Percentiles rank a stretch among this genome's conserved stretches.
These are phyloP conservation scores for Paraconiothyrium brasiliense DNA, from an alignment of 2,329 filamentous ascomycete genomes.

Conservation along the genomic window DNA sequence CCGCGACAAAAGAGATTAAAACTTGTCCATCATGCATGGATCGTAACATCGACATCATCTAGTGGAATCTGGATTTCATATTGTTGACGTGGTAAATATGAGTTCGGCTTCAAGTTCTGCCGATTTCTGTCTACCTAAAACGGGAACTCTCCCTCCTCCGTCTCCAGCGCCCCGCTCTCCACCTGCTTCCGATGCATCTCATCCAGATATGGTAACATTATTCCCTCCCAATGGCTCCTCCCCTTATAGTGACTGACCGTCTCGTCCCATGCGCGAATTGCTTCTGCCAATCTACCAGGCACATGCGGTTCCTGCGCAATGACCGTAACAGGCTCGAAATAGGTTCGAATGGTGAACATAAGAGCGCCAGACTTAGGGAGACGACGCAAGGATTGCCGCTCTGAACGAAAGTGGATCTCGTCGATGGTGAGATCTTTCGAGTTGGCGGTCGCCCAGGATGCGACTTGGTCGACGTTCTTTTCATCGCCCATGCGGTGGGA, in stretches of 20 bases:
- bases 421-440: constrained; percentile 11
- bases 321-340: constrained; percentile 34
- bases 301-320: constrained; percentile 19
- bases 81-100: no score
- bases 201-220: constrained; percentile 17
- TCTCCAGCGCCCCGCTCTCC: constrained; percentile 8
- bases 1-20: no score
- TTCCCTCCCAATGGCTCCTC: constrained; percentile 14
- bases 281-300: constrained; percentile 16
- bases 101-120: neutral
- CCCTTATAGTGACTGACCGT: constrained; percentile 17
- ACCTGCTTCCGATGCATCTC: constrained; percentile 13
- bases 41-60: no score
- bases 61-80: no score
- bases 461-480: constrained; percentile 14
- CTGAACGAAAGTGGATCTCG: constrained; percentile 55
- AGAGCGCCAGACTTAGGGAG: constrained; percentile 61
- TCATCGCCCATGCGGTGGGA: constrained; percentile 19
- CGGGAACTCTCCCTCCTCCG: constrained; percentile 10
- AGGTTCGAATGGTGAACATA: constrained; percentile 69
- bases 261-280: constrained; percentile 15
- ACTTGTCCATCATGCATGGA: no score
- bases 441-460: constrained; percentile 17
- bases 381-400: constrained; percentile 66
- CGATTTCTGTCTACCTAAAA: neutral